phyloP scores from a whole-genome alignment of 805 yeast genomes.

The Candida ulmi region DNA sequence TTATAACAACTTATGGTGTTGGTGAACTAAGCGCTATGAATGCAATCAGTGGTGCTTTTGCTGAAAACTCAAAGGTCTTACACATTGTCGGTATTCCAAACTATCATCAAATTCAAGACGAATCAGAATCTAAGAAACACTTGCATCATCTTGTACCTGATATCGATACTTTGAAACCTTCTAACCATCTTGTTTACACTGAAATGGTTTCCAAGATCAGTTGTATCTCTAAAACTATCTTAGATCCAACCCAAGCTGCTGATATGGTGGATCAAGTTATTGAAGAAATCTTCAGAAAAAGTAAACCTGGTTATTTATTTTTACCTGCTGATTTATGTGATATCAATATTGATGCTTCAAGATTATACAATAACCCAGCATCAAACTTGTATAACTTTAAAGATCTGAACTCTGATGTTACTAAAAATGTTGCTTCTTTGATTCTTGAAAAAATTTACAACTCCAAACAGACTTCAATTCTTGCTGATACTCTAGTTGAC shows the following conservation, averaged over 20 bases:
- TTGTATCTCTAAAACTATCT: slow-evolving; percentile 48
- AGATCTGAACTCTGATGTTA: slow-evolving; percentile 19
- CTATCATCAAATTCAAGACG: slow-evolving; percentile 22
- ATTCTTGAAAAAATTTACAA: slow-evolving; percentile 48
- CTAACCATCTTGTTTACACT: slow-evolving; percentile 65
- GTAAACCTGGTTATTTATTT: slow-evolving; percentile 79
- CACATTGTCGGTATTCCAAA: slow-evolving; percentile 75
- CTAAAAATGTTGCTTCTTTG: slow-evolving; percentile 31
- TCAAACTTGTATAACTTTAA: slow-evolving; percentile 20
- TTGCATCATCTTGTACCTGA: slow-evolving; percentile 61
- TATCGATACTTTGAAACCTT: slow-evolving; percentile 39
- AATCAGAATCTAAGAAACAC: slow-evolving; percentile 24
- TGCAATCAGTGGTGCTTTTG: slow-evolving; percentile 77
- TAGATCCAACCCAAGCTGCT: slow-evolving; percentile 40
- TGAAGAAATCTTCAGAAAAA: slow-evolving; percentile 42
- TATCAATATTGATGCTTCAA: slow-evolving; percentile 29
- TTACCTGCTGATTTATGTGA: slow-evolving; percentile 69
- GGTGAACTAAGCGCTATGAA: slow-evolving; percentile 85
- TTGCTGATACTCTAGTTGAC: slow-evolving; percentile 67
- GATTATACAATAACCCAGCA: slow-evolving; percentile 27
- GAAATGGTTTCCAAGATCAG: slow-evolving; percentile 53
- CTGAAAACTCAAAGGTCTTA: slow-evolving; percentile 73
- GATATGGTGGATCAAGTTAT: slow-evolving; percentile 67
- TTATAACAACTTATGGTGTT: slow-evolving; percentile 72
- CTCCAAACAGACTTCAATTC: slow-evolving; percentile 54